phyloP scores from a whole-genome alignment of 148 eudicot genomes.

The Rheum nobile region DNA sequence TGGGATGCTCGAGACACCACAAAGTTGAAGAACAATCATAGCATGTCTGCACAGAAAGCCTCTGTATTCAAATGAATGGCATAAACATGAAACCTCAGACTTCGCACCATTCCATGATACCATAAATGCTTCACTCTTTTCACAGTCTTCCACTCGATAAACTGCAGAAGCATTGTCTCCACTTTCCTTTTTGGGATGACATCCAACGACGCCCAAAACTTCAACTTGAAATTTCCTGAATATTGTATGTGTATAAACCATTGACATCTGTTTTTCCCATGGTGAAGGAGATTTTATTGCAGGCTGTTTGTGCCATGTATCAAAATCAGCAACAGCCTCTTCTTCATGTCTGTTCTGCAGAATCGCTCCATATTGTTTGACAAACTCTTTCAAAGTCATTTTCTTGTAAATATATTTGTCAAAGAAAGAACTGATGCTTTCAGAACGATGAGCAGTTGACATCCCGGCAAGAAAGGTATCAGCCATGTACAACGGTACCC shows the following conservation, averaged over 20 bases:
- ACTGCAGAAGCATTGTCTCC: slow-evolving; percentile 21
- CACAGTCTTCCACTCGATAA: slow-evolving; percentile 43
- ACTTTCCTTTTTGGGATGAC: slow-evolving; percentile 42
- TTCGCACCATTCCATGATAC: slow-evolving; percentile 35
- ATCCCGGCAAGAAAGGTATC: slow-evolving; percentile 39
- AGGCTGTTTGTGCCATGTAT: slow-evolving; percentile 48
- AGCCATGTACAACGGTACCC: slow-evolving; percentile 31
- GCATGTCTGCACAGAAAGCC: slow-evolving; percentile 47
- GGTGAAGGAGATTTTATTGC: slow-evolving; percentile 52
- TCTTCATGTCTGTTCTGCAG: slow-evolving; percentile 43
- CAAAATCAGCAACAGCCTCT: slow-evolving; percentile 49
- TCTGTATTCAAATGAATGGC: slow-evolving; percentile 40
- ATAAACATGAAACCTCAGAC: slow-evolving; percentile 37
- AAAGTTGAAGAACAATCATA: slow-evolving; percentile 45
- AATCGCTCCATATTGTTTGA: slow-evolving; percentile 37
- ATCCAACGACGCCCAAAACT: slow-evolving; percentile 47
- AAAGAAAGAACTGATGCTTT: slow-evolving; percentile 36
- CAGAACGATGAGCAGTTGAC: slow-evolving; percentile 33
- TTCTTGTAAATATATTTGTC: slow-evolving; percentile 39
- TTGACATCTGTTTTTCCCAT: slow-evolving; percentile 49
- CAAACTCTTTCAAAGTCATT: slow-evolving; percentile 41
- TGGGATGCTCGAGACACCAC: slow-evolving; percentile 37
- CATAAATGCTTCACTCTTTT: slow-evolving; percentile 32
- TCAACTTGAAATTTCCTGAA: slow-evolving; percentile 51
- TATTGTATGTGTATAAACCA: slow-evolving; percentile 39